These are phyloP conservation scores for Boletus subluridellus DNA, from an alignment of 1,284 basidiomycete species.

Conservation along the genomic window DNA sequence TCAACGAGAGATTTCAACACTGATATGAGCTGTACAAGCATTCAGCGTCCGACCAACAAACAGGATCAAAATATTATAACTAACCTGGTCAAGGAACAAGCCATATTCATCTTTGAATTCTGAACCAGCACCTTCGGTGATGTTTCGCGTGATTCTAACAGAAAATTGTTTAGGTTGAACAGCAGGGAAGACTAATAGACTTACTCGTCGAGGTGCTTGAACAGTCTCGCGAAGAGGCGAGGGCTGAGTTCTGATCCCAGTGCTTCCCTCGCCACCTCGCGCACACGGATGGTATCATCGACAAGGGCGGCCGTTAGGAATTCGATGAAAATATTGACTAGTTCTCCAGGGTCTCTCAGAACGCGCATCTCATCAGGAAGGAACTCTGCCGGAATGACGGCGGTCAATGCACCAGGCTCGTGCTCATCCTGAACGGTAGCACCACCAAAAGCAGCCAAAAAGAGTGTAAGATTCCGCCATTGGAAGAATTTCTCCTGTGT, in stretches of 20 bases:
- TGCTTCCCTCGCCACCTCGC: constrained; percentile 77
- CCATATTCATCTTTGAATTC: constrained; percentile 54
- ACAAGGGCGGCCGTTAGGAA: constrained; percentile 71
- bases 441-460: constrained; percentile 73
- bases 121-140: constrained; percentile 43
- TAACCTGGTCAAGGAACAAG: constrained; percentile 74
- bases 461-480: constrained; percentile 87
- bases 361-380: constrained; percentile 72
- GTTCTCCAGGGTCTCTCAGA: constrained; percentile 51
- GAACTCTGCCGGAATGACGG: constrained; percentile 55
- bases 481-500: constrained; percentile 69
- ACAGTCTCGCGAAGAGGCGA: constrained; percentile 60
- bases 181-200: constrained; percentile 24
- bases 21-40: constrained; percentile 55
- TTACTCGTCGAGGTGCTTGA: constrained; percentile 73
- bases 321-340: constrained; percentile 64
- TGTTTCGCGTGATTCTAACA: constrained; percentile 46
- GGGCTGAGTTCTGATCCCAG: constrained; percentile 76
- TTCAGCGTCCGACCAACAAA: constrained; percentile 13
- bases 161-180: neutral
- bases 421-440: constrained; percentile 57
- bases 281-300: constrained; percentile 58
- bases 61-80: neutral
- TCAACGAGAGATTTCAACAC: constrained; percentile 77
- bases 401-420: constrained; percentile 47